Percentiles rank a stretch among this genome's conserved stretches.
Conservation (phyloP, 768 basidiomycete species). For the Leccinum incarnatum region DNA sequence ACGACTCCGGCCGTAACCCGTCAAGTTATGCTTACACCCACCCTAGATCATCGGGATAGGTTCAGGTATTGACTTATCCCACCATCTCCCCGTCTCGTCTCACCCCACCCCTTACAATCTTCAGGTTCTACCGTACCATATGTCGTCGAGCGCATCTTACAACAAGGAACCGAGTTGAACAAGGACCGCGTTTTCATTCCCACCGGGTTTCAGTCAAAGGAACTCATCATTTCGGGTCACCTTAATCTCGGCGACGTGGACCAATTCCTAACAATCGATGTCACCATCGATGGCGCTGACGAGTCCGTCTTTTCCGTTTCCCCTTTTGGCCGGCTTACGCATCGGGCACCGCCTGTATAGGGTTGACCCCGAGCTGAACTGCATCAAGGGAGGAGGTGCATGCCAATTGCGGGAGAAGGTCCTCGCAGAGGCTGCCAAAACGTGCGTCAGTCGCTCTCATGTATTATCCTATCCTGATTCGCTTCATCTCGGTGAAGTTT, state of each 20-base stretch:
- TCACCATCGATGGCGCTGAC: constrained; percentile 98
- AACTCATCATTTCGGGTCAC: constrained; percentile 81
- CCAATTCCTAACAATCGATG: constrained; percentile 85
- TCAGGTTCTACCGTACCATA: constrained; percentile 92
- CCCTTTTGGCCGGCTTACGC: background rate
- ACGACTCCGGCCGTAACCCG: background rate
- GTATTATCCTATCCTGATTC: background rate
- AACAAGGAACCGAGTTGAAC: constrained; percentile 77
- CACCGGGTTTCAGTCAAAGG: constrained; percentile 95
- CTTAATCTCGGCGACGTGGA: constrained; percentile 85
- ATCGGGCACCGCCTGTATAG: constrained; percentile 37
- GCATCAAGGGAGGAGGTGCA: constrained; percentile 96
- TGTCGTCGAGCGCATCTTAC: constrained; percentile 90
- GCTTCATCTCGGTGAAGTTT: constrained; percentile 59
- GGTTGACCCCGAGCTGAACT: constrained; percentile 83
- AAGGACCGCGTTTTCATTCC: constrained; percentile 84
- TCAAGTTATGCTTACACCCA: background rate
- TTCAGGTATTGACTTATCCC: constrained; percentile 50
- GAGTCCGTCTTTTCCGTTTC: constrained; percentile 55
- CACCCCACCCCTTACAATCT: background rate
- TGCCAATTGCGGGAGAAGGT: constrained; percentile 98
- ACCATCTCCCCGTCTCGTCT: background rate
- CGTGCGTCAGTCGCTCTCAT: constrained; percentile 38
- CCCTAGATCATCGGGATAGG: constrained; percentile 81
- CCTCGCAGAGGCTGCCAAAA: constrained; percentile 90